These are phyloP conservation scores for Paralagenidium karlingii DNA, from an alignment of 352 stramenopile genomes.

Conservation along the genomic window DNA sequence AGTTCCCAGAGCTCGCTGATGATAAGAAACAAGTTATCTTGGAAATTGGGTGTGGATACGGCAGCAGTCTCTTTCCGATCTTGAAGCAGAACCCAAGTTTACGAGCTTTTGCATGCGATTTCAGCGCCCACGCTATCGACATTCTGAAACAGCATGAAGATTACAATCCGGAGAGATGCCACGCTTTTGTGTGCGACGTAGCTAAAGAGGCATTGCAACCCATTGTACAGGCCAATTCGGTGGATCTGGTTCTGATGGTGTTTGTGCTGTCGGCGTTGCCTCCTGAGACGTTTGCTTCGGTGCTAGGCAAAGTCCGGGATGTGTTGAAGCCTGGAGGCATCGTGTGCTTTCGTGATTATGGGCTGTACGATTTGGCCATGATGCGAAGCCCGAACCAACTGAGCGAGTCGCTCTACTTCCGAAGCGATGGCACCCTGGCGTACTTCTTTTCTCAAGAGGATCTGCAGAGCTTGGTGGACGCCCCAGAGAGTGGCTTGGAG, in stretches of 20 bases:
- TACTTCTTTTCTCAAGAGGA: constrained; percentile 66
- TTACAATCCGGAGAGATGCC: constrained; percentile 34
- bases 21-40: constrained; percentile 35
- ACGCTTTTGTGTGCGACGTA: constrained; percentile 66
- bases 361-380: constrained; percentile 81
- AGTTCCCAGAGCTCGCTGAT: constrained; percentile 54
- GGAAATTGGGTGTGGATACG: constrained; percentile 79
- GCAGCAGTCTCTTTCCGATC: constrained; percentile 80
- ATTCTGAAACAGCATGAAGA: constrained; percentile 40
- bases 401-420: constrained; percentile 42
- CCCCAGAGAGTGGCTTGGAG: constrained; percentile 26
- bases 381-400: constrained; percentile 61
- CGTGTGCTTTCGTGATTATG: constrained; percentile 81
- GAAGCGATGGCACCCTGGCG: constrained; percentile 61
- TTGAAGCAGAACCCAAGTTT: constrained; percentile 47
- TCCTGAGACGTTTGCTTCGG: constrained; percentile 27
- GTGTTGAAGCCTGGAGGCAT: constrained; percentile 46
- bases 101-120: constrained; percentile 65
- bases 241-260: constrained; percentile 72
- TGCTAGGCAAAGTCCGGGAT: constrained; percentile 41
- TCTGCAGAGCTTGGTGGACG: constrained; percentile 16
- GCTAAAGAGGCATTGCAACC: constrained; percentile 26
- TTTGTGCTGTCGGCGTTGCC: constrained; percentile 74
- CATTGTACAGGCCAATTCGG: constrained; percentile 26
- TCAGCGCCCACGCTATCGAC: constrained; percentile 64